These are phyloP conservation scores for Pichia occidentalis DNA, from an alignment of 805 yeast species.

Conservation along the genomic window DNA sequence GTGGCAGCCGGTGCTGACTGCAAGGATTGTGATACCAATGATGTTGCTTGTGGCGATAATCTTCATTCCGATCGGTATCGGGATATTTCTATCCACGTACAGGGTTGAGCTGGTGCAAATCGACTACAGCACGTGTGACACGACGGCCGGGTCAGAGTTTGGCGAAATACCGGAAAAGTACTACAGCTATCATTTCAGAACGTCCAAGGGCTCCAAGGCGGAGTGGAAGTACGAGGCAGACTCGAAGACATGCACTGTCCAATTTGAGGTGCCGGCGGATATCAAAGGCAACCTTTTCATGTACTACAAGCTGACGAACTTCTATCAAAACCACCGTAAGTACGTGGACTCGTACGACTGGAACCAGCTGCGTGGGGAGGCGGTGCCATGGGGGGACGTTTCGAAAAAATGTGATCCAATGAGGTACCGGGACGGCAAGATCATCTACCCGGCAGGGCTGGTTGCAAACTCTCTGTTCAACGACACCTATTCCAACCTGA, in stretches of 20 bases:
- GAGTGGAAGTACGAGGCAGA: constrained; percentile 55
- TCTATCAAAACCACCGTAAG: constrained; percentile 91
- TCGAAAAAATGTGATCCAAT: constrained; percentile 50
- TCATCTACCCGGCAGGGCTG: constrained; percentile 86
- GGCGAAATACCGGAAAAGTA: constrained; percentile 53
- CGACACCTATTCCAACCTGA: constrained; percentile 66
- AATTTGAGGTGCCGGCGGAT: constrained; percentile 66
- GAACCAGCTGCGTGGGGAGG: constrained; percentile 72
- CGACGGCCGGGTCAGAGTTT: constrained; percentile 33
- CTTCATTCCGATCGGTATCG: constrained; percentile 89
- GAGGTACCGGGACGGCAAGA: constrained; percentile 32
- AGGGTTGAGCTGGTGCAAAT: constrained; percentile 69
- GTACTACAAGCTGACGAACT: constrained; percentile 83
- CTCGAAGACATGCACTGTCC: constrained; percentile 51
- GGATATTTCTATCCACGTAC: constrained; percentile 69
- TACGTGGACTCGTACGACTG: constrained; percentile 82
- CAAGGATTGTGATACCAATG: constrained; percentile 83
- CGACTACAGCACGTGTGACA: constrained; percentile 68
- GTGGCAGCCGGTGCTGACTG: constrained; percentile 84
- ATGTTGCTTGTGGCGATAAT: constrained; percentile 66
- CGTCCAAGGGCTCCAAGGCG: constrained; percentile 28
- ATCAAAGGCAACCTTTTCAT: constrained; percentile 66
- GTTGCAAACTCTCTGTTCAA: constrained; percentile 91
- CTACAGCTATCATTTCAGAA: constrained; percentile 55
- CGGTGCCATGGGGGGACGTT: constrained; percentile 47